Percentiles rank a stretch among this genome's conserved stretches.
phyloP scores from a whole-genome alignment of 2,329 filamentous ascomycete genomes.

The Capronia americana region DNA sequence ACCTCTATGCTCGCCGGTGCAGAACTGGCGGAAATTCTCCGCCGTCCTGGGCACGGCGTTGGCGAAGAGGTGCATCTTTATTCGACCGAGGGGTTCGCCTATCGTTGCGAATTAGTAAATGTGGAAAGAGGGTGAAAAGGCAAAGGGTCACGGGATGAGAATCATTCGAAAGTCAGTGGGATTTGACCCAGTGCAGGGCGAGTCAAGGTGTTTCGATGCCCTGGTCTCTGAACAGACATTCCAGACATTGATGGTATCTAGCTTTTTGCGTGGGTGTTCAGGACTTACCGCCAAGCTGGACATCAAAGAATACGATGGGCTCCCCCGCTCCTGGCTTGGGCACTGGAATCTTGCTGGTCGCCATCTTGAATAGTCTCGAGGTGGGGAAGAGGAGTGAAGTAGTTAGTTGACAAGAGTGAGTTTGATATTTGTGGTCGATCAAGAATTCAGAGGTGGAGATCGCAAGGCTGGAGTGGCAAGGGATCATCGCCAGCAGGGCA shows the following conservation, averaged over 20 bases:
- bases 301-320: constrained; percentile 58
- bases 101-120: constrained; percentile 16
- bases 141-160: background rate
- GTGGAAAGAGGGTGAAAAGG: background rate
- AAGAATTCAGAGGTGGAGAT: background rate
- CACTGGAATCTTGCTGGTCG: constrained; percentile 32
- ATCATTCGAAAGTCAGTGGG: background rate
- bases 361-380: constrained; percentile 18
- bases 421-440: background rate
- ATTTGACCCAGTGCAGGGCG: background rate
- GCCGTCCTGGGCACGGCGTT: constrained; percentile 84
- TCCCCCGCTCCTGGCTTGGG: constrained; percentile 42
- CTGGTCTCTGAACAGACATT: background rate
- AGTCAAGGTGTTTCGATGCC: background rate
- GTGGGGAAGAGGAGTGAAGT: background rate
- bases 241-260: background rate
- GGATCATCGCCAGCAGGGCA: background rate
- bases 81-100: constrained; percentile 85
- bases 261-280: background rate
- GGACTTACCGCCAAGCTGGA: constrained; percentile 53
- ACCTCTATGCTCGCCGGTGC: constrained; percentile 89
- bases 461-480: constrained; percentile 18
- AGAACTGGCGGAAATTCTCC: constrained; percentile 97
- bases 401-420: background rate
- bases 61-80: constrained; percentile 90